A percentile compares a stretch with the other conserved stretches of the same genome.
Evolutionary conservation across 805 yeast genomes (phyloP).

Genomic region (Metschnikowia amazonensis): DNA sequence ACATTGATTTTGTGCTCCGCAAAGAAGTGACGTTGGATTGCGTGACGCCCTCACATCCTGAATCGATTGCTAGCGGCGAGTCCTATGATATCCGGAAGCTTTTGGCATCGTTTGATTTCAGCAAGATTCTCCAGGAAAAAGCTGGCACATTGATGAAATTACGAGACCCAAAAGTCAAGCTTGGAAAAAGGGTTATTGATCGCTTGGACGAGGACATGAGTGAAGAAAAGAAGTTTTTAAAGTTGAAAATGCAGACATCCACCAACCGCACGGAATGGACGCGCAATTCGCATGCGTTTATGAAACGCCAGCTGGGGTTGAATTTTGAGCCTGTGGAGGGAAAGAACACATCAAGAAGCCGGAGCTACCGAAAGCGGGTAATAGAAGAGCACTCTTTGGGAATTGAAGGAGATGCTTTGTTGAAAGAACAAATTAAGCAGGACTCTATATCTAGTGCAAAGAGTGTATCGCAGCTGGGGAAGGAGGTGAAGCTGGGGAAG

Average conservation of each 20-base stretch:
- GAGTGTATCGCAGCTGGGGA: no score
- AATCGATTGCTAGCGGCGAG: conserved; percentile 69
- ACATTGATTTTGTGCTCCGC: conserved; percentile 80
- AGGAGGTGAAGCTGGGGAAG: no score
- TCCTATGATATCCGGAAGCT: conserved; percentile 58
- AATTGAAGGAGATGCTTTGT: conserved; percentile 10
- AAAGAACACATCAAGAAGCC: background rate
- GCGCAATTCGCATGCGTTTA: conserved; percentile 16
- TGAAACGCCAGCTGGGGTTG: conserved; percentile 9
- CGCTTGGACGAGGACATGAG: conserved; percentile 17
- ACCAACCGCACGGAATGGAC: conserved; percentile 25
- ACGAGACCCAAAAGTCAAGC: conserved; percentile 8
- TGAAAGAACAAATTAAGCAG: conserved; percentile 5
- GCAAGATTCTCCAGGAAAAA: conserved; percentile 10
- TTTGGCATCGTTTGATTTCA: conserved; percentile 31
- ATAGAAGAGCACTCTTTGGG: conserved; percentile 8
- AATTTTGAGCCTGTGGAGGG: background rate
- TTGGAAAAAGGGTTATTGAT: conserved; percentile 17
- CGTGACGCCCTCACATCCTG: conserved; percentile 81
- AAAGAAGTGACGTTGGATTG: conserved; percentile 93
- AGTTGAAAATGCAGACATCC: conserved; percentile 29
- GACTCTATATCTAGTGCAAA: no score
- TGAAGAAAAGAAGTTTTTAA: conserved; percentile 19
- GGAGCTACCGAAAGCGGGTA: background rate
- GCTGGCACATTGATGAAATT: conserved; percentile 11